phyloP scores from a whole-genome alignment of 306 rosid genomes.

The Trifolium dubium region DNA sequence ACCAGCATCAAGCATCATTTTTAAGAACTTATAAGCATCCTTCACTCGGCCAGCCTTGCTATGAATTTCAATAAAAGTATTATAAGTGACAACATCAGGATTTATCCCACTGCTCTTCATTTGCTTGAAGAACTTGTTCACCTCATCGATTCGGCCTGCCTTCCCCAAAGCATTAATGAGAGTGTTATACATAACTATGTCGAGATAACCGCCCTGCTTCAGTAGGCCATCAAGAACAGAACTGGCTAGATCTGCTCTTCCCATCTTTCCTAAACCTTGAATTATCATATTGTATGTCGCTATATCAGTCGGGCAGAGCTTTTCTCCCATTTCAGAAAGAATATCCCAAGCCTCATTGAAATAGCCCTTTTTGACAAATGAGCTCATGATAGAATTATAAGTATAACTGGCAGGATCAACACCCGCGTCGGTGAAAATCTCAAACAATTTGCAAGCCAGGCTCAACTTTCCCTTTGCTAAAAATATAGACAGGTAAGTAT shows the following conservation, averaged over 20 bases:
- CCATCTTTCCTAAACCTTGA: constrained; percentile 94
- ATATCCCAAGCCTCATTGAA: constrained; percentile 78
- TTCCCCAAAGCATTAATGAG: constrained; percentile 86
- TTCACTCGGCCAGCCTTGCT: constrained; percentile 82
- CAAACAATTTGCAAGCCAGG: constrained; percentile 87
- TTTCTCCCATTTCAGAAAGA: constrained; percentile 76
- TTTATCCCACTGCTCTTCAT: constrained; percentile 78
- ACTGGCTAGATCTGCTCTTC: constrained; percentile 93
- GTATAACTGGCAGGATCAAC: constrained; percentile 72
- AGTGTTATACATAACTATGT: constrained; percentile 90
- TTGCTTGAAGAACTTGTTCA: constrained; percentile 75
- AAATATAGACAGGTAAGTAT: constrained; percentile 83
- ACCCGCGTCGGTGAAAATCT: constrained; percentile 78
- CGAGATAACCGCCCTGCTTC: constrained; percentile 91
- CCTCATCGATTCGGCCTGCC: constrained; percentile 79
- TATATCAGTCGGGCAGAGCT: constrained; percentile 75
- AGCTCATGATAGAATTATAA: constrained; percentile 85
- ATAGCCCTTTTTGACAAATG: constrained; percentile 92
- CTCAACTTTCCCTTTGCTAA: constrained; percentile 88
- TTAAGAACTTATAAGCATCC: constrained; percentile 82
- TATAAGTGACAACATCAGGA: constrained; percentile 87
- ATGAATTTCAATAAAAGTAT: constrained; percentile 90
- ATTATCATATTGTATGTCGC: constrained; percentile 89
- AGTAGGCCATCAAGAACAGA: constrained; percentile 77
- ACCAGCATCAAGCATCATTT: constrained; percentile 90